Evolutionary conservation across 2,329 filamentous ascomycete species (phyloP).

Genomic region (Trichoderma hamatum): DNA sequence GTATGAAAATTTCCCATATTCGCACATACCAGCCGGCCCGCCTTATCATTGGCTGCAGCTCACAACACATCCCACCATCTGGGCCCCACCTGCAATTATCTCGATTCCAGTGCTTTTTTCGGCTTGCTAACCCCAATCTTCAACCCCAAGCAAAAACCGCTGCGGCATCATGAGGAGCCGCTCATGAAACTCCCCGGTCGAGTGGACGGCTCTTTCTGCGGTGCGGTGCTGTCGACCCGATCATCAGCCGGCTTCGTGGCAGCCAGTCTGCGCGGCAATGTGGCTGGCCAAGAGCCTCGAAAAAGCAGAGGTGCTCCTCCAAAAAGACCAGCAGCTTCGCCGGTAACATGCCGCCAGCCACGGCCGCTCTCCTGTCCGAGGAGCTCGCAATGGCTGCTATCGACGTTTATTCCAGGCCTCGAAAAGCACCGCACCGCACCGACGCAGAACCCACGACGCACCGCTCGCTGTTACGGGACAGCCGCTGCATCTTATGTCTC

Average conservation of each 20-base stretch:
- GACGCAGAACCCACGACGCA: conserved; percentile 14
- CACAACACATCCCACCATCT: conserved; percentile 13
- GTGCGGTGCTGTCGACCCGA: conserved; percentile 56
- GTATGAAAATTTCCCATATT: neutral
- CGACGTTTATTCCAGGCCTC: conserved; percentile 43
- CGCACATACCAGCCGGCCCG: neutral
- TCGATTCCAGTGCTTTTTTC: conserved; percentile 25
- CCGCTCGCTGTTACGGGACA: conserved; percentile 35
- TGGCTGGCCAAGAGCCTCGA: conserved; percentile 36
- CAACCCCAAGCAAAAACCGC: conserved; percentile 23
- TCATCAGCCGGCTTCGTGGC: conserved; percentile 40
- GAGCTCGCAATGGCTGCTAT: conserved; percentile 46
- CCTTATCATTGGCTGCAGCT: conserved; percentile 13
- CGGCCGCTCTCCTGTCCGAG: conserved; percentile 36
- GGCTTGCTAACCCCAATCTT: conserved; percentile 8
- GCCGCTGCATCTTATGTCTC: conserved; percentile 32
- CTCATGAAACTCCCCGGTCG: conserved; percentile 63
- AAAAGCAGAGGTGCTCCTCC: conserved; percentile 30
- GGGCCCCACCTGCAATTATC: conserved; percentile 18
- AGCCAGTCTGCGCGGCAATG: conserved; percentile 21
- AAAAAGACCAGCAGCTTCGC: conserved; percentile 27
- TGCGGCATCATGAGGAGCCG: conserved; percentile 53
- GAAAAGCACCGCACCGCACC: conserved; percentile 30
- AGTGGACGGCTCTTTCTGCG: conserved; percentile 63
- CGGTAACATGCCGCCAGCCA: conserved; percentile 3